These are phyloP conservation scores for Diplocarpon rosae DNA, from an alignment of 2,329 filamentous ascomycete genomes.

Conservation along the genomic window DNA sequence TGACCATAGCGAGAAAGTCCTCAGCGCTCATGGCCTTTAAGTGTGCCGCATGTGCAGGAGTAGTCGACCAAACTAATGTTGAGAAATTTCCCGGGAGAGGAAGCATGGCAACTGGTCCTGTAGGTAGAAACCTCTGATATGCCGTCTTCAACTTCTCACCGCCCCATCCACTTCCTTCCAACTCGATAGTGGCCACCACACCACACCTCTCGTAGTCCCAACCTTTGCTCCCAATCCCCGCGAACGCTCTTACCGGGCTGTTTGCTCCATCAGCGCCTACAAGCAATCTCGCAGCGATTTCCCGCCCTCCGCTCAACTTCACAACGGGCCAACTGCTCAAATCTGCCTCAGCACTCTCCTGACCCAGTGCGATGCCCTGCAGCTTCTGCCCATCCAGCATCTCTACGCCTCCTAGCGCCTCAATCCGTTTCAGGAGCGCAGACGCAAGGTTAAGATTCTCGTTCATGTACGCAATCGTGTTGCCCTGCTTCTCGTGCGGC, in stretches of 20 bases:
- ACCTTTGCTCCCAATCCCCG: constrained; percentile 71
- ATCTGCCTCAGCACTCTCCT: constrained; percentile 57
- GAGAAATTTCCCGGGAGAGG: constrained; percentile 75
- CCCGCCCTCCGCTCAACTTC: constrained; percentile 51
- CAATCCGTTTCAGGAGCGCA: constrained; percentile 60
- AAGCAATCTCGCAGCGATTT: constrained; percentile 70
- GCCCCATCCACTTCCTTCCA: constrained; percentile 50
- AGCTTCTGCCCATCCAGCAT: constrained; percentile 71
- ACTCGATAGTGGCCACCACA: constrained; percentile 75
- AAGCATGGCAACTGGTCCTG: constrained; percentile 82
- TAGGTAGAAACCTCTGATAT: constrained; percentile 90
- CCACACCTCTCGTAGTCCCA: constrained; percentile 93
- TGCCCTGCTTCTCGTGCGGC: constrained; percentile 45
- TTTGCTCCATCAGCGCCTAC: constrained; percentile 93
- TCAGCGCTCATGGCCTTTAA: constrained; percentile 63
- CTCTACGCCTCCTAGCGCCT: constrained; percentile 56
- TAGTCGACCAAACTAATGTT: constrained; percentile 91
- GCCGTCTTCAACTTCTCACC: constrained; percentile 56
- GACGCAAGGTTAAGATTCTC: constrained; percentile 87
- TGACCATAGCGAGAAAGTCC: constrained; percentile 80
- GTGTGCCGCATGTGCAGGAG: constrained; percentile 63
- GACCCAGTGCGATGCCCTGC: constrained; percentile 66
- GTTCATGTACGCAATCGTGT: constrained; percentile 86
- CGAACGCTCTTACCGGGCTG: constrained; percentile 83
- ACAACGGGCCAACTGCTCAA: constrained; percentile 82